Evolutionary conservation across 2,329 filamentous ascomycete species (phyloP).

Genomic region (Exophiala bonariae): DNA sequence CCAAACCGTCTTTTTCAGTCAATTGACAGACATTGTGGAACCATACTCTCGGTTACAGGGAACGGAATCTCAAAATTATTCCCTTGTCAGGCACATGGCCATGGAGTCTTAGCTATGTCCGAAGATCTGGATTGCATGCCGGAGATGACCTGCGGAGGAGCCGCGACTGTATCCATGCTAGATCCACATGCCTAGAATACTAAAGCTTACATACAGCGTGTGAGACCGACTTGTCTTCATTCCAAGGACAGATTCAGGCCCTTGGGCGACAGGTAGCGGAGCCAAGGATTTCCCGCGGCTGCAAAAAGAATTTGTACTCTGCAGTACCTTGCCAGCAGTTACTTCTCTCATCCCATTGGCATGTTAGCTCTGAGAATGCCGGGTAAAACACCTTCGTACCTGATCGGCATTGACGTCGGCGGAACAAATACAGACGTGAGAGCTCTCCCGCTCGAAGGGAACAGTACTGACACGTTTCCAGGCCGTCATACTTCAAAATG

Average conservation of each 20-base stretch:
- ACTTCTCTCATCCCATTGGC: conserved; percentile 1
- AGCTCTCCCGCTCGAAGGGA: conserved; percentile 26
- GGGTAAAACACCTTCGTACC: conserved; percentile 1
- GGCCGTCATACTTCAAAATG: conserved; percentile 33
- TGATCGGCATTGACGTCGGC: conserved; percentile 5
- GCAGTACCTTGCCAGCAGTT: conserved; percentile 1
- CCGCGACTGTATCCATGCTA: conserved; percentile 3
- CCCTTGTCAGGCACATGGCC: neutral
- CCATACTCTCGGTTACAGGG: neutral
- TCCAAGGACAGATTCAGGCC: neutral
- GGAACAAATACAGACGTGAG: conserved; percentile 44
- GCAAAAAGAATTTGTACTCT: conserved; percentile 3
- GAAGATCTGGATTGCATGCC: conserved; percentile 1
- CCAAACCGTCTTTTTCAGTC: neutral
- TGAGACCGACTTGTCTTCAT: conserved; percentile 1
- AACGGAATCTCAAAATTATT: neutral
- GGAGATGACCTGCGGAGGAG: conserved; percentile 5
- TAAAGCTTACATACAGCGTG: conserved; percentile 1
- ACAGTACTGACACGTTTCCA: conserved; percentile 37
- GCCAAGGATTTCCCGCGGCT: neutral
- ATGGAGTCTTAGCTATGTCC: conserved; percentile 1
- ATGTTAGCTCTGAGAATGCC: conserved; percentile 1
- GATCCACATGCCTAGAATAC: conserved; percentile 1
- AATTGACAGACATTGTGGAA: neutral
- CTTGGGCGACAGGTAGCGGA: neutral